phyloP scores from a whole-genome alignment of 495 filamentous ascomycete genomes.

The Venustampulla echinocandica region DNA sequence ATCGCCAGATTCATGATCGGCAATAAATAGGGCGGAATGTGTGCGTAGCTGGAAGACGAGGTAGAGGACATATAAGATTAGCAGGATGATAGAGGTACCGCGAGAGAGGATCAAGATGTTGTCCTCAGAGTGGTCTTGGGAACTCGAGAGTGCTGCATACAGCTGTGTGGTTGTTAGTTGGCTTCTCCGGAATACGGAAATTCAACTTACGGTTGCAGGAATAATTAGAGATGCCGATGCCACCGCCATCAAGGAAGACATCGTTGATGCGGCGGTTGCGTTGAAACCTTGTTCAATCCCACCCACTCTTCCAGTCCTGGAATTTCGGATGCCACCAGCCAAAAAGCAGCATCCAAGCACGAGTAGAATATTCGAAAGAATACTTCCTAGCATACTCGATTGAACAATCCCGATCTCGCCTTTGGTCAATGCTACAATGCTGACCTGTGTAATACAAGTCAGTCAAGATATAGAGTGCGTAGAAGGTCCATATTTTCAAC shows the following conservation, averaged over 20 bases:
- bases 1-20: conserved; percentile 35
- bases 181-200: conserved; percentile 31
- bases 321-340: conserved; percentile 64
- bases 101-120: conserved; percentile 81
- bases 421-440: conserved; percentile 77
- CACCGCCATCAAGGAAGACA: conserved; percentile 92
- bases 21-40: conserved; percentile 74
- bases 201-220: conserved; percentile 65
- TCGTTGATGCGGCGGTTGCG: conserved; percentile 81
- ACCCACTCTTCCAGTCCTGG: conserved; percentile 31
- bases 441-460: conserved; percentile 52
- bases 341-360: conserved; percentile 97
- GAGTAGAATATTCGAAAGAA: conserved; percentile 89
- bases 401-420: conserved; percentile 92
- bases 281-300: conserved; percentile 71
- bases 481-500: conserved; percentile 78
- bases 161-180: conserved; percentile 14
- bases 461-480: too few species aligned
- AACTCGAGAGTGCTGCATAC: conserved; percentile 15
- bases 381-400: conserved; percentile 94
- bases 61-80: conserved; percentile 83
- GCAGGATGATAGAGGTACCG: conserved; percentile 81
- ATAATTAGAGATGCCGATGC: conserved; percentile 88
- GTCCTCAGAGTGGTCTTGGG: conserved; percentile 35
- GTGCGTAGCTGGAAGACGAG: conserved; percentile 83